Percentiles rank a stretch among this genome's conserved stretches.
These are phyloP conservation scores for Nasturtium officinale DNA, from an alignment of 345 rosid species.

Conservation along the genomic window DNA sequence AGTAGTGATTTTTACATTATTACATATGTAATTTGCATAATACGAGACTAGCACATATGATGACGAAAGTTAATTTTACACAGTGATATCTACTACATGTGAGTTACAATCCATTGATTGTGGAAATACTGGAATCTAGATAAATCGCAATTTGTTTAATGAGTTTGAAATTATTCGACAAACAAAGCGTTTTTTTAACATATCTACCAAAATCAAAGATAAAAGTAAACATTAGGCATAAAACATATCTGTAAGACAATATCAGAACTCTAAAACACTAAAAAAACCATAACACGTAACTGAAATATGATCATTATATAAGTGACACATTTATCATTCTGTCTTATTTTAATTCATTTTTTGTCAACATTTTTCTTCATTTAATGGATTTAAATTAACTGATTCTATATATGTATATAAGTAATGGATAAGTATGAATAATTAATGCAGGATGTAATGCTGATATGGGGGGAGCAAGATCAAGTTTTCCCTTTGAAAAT, in stretches of 20 bases:
- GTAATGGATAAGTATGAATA: neutral
- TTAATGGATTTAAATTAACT: neutral
- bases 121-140: neutral
- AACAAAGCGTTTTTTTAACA: too few relatives aligned
- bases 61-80: too few relatives aligned
- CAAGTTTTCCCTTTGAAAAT: slow-evolving; percentile 74
- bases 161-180: neutral
- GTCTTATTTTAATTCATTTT: too few relatives aligned
- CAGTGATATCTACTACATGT: neutral
- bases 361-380: neutral
- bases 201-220: too few relatives aligned
- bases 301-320: neutral
- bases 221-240: too few relatives aligned
- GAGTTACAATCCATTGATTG: neutral
- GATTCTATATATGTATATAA: neutral
- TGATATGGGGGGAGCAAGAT: slow-evolving; percentile 85
- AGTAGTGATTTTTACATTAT: neutral
- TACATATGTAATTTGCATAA: neutral
- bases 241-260: too few relatives aligned
- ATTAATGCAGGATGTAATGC: slow-evolving; percentile 61
- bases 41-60: too few relatives aligned
- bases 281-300: too few relatives aligned
- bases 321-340: neutral
- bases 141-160: too few relatives aligned
- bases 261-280: too few relatives aligned